Percentiles rank a stretch among this genome's conserved stretches.
Conservation (phyloP, 805 yeast species). For the Candida tallmaniae region DNA sequence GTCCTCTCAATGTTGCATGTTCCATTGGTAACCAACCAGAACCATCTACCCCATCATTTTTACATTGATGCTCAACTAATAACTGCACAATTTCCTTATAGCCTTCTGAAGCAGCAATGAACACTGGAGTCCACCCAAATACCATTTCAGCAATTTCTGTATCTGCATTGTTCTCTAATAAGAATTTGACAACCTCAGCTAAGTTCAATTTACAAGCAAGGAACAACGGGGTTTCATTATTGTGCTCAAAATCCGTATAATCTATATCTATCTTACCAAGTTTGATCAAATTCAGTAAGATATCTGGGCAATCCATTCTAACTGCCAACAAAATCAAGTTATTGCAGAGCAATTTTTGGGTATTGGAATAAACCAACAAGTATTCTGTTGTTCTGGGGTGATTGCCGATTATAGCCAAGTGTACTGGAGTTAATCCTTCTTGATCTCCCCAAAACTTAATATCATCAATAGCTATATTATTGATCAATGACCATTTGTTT, state of each 20-base stretch:
- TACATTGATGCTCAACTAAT: conserved; percentile 52
- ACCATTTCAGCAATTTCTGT: conserved; percentile 71
- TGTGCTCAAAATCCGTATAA: conserved; percentile 52
- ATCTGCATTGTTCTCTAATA: conserved; percentile 60
- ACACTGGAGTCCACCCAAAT: conserved; percentile 94
- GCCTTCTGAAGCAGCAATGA: conserved; percentile 88
- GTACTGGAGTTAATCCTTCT: conserved; percentile 77
- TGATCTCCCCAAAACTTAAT: conserved; percentile 65
- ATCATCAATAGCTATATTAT: conserved; percentile 51
- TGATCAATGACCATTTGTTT: conserved; percentile 56
- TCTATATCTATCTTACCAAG: conserved; percentile 62
- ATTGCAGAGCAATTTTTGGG: conserved; percentile 44
- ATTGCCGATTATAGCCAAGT: conserved; percentile 74
- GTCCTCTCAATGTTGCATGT: conserved; percentile 90
- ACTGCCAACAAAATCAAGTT: conserved; percentile 63
- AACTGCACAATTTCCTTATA: conserved; percentile 49
- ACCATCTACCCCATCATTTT: conserved; percentile 57
- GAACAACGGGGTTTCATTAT: conserved; percentile 76
- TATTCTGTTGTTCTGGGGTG: conserved; percentile 73
- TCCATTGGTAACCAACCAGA: conserved; percentile 99
- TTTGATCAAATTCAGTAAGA: conserved; percentile 50
- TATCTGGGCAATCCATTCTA: conserved; percentile 54
- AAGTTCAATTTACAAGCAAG: conserved; percentile 67
- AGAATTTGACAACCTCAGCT: conserved; percentile 45
- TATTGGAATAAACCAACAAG: conserved; percentile 44